phyloP scores from a whole-genome alignment of 2,329 filamentous ascomycete genomes.

The Fusarium sublunatum region DNA sequence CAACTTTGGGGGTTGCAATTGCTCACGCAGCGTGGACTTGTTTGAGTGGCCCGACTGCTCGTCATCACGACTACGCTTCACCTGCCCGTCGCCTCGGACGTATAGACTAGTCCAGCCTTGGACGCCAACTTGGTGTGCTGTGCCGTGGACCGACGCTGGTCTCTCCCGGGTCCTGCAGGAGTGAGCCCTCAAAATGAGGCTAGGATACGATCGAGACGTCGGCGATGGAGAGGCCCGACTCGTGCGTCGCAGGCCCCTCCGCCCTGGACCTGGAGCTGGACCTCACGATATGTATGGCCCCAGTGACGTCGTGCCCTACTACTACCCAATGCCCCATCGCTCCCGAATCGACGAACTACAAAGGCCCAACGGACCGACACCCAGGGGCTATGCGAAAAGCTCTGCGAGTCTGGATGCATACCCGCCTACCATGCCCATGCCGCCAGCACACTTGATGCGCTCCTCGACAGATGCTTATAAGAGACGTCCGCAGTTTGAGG shows the following conservation, averaged over 20 bases:
- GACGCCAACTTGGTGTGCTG: slow-evolving; percentile 33
- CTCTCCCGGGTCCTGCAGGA: slow-evolving; percentile 31
- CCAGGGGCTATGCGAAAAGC: slow-evolving; percentile 40
- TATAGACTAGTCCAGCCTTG: slow-evolving; percentile 37
- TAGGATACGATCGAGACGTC: slow-evolving; percentile 48
- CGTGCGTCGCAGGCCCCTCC: slow-evolving; percentile 46
- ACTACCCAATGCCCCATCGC: slow-evolving; percentile 47
- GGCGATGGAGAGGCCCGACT: slow-evolving; percentile 45
- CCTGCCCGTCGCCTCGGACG: slow-evolving; percentile 33
- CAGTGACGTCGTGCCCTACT: slow-evolving; percentile 45
- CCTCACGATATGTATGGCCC: slow-evolving; percentile 45
- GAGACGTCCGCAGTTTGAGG: slow-evolving; percentile 44
- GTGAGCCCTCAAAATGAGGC: slow-evolving; percentile 47
- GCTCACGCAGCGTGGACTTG: slow-evolving; percentile 46
- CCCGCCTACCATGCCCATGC: slow-evolving; percentile 46
- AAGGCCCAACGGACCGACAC: slow-evolving; percentile 48
- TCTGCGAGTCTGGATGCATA: slow-evolving; percentile 47
- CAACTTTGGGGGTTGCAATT: slow-evolving; percentile 43
- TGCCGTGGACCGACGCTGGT: slow-evolving; percentile 44
- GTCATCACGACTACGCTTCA: slow-evolving; percentile 36
- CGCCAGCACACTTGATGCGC: slow-evolving; percentile 44
- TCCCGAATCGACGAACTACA: slow-evolving; percentile 47
- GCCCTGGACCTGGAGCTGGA: slow-evolving; percentile 26
- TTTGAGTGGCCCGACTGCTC: slow-evolving; percentile 43
- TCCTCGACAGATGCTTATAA: slow-evolving; percentile 49